These are phyloP conservation scores for Tremella fuciformis DNA, from an alignment of 768 basidiomycete genomes.

Conservation along the genomic window DNA sequence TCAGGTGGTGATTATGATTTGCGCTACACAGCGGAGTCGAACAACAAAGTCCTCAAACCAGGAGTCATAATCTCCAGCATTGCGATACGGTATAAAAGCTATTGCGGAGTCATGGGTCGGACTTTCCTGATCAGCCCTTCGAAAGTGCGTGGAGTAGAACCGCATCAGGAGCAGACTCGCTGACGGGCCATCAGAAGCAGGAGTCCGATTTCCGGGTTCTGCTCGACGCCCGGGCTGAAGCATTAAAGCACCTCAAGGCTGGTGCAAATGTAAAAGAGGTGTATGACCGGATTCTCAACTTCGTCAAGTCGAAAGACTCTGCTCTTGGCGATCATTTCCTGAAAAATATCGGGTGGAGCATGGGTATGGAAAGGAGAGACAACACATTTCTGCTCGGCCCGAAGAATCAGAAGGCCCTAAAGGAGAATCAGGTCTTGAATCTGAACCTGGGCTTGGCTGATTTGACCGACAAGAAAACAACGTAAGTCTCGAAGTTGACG, in stretches of 20 bases:
- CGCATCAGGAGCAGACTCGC: slow-evolving; percentile 11
- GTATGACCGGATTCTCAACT: slow-evolving; percentile 71
- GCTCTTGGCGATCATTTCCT: slow-evolving; percentile 78
- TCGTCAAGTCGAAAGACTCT: slow-evolving; percentile 71
- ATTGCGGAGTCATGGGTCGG: slow-evolving; percentile 86
- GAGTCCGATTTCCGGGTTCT: slow-evolving; percentile 80
- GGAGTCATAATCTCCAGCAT: slow-evolving; percentile 84
- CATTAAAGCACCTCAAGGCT: slow-evolving; percentile 73
- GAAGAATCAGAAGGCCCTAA: slow-evolving; percentile 71
- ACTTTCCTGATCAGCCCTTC: slow-evolving; percentile 94
- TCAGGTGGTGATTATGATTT: slow-evolving; percentile 90
- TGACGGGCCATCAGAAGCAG: slow-evolving; percentile 65
- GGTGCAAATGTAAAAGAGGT: slow-evolving; percentile 73
- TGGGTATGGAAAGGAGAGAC: slow-evolving; percentile 94
- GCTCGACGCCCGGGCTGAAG: slow-evolving; percentile 70
- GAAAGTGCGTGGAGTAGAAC: slow-evolving; percentile 57
- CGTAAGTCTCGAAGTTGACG: slow-evolving; percentile 56
- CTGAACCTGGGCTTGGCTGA: slow-evolving; percentile 81
- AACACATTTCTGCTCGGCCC: slow-evolving; percentile 73
- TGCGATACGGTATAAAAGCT: slow-evolving; percentile 87
- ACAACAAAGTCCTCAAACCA: slow-evolving; percentile 71
- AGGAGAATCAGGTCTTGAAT: slow-evolving; percentile 79
- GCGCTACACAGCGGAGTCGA: slow-evolving; percentile 79
- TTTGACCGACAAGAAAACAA: slow-evolving; percentile 66
- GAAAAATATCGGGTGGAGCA: slow-evolving; percentile 87